Evolutionary conservation across 75 land plant species (phyloP), one percentile per base, ranked within the genome.

Genomic region (Chamaecyparis obtusa): DNA sequence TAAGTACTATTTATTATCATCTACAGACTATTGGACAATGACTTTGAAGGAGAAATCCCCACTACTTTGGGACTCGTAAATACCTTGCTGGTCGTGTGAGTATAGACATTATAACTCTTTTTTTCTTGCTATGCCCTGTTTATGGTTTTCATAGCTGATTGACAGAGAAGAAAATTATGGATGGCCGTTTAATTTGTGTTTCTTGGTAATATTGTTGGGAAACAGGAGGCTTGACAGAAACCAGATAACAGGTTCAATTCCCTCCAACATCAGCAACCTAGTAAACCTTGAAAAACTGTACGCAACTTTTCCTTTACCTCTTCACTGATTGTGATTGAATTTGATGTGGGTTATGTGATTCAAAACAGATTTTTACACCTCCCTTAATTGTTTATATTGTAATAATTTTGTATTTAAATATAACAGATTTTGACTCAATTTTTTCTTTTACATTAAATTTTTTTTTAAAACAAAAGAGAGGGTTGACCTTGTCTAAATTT

Each of bases 211-310:
- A 8, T 71, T 13, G 87, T 55, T 21, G 10, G 37, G 60, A 32
- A 36, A 49, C 54, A 89, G 90, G 85, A 84, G 83, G 48, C 43
- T 89, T 46, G 90, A 85, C 71, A 84, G 56, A 44, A 90, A 90
- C 43, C 17, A 33, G n/a, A 78, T 90, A 2, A 83, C n/a, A 33
- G 91, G 91, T 33, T 39, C 79, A 21, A 79, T 89, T 55, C 91
- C 91, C n/a, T 85, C 85, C 17, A 57, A 71, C 30, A 33, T 90
- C 24, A 82, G 79, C 67, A 83, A 77, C 10, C 69, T 90, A n/a
- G 17, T 19, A 30, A 83, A 15, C 33, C 85, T 90, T 44, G 19
- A 54, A 33, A 71, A 76, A 48, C 43, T 90, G 91, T 90, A 85
- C 89, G 91, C 48, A 6, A 17, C 44, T 39, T 41, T 9, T 9